These are phyloP conservation scores for Lactifluus volemus DNA, from an alignment of 768 basidiomycete genomes.

Conservation along the genomic window DNA sequence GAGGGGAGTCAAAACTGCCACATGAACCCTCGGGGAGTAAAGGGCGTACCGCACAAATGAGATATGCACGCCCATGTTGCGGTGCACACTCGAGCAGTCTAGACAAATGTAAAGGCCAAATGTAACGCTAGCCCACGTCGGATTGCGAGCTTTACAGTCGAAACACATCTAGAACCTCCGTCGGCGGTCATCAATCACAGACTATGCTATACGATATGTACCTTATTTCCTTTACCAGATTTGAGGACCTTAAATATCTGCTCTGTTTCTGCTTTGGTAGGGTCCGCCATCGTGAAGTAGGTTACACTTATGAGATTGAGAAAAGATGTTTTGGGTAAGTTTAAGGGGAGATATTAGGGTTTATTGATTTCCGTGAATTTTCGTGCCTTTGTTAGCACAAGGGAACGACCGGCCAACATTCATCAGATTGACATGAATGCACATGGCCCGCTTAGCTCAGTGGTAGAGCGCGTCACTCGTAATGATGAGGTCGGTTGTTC, in stretches of 20 bases:
- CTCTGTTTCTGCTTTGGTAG: slow-evolving; percentile 80
- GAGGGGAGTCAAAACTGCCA: neutral
- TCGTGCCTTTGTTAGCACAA: neutral
- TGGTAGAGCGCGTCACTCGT: slow-evolving; percentile 27
- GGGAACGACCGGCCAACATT: neutral
- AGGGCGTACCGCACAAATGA: slow-evolving; percentile 80
- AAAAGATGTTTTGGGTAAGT: neutral
- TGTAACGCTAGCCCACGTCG: slow-evolving; percentile 95
- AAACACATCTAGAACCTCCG: slow-evolving; percentile 61
- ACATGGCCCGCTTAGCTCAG: slow-evolving; percentile 24
- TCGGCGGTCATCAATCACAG: slow-evolving; percentile 2
- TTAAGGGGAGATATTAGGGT: neutral
- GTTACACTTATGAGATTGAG: neutral
- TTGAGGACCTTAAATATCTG: slow-evolving; percentile 77
- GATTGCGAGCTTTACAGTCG: slow-evolving; percentile 92
- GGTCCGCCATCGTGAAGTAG: slow-evolving; percentile 48
- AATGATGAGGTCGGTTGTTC: slow-evolving; percentile 22
- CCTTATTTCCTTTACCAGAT: slow-evolving; percentile 85
- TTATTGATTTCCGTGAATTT: neutral
- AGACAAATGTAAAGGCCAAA: slow-evolving; percentile 97
- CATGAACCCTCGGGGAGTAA: neutral
- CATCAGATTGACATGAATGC: rapidly evolving
- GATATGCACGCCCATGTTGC: slow-evolving; percentile 98
- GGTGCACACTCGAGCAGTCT: slow-evolving; percentile 90
- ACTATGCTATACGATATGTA: slow-evolving; percentile 22